Evolutionary conservation across 2,329 filamentous ascomycete genomes (phyloP).

Genomic region (Albifimbria verrucaria): DNA sequence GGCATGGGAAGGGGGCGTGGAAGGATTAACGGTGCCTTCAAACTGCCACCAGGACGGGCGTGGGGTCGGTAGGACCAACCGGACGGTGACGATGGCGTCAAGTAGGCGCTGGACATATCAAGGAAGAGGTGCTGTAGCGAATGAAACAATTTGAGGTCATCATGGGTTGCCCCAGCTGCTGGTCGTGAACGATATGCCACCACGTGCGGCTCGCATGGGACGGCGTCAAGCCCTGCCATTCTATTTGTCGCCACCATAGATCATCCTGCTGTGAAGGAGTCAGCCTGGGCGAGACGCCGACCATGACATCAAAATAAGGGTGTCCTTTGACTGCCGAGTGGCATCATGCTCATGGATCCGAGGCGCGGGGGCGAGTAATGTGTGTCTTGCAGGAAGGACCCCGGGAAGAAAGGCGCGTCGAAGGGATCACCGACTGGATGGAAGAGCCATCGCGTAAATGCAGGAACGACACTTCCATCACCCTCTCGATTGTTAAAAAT

Average conservation of each 20-base stretch:
- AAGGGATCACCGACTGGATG: not conserved
- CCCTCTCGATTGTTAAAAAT: not conserved
- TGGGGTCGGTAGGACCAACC: not conserved
- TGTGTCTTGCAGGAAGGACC: not conserved
- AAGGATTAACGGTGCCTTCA: not conserved
- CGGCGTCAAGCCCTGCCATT: slow-evolving; percentile 10
- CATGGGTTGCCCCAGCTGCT: too few species aligned
- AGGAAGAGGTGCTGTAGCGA: not conserved
- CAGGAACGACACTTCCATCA: not conserved
- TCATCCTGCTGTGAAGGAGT: not conserved
- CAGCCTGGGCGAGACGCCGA: slow-evolving; percentile 17
- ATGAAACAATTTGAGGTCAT: not conserved
- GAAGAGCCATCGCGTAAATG: not conserved
- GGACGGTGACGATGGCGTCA: not conserved
- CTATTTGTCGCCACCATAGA: slow-evolving; percentile 3
- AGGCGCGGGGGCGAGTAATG: not conserved
- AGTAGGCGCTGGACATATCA: not conserved
- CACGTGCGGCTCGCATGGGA: not conserved
- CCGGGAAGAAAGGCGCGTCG: not conserved
- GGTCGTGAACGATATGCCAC: too few species aligned
- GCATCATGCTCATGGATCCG: not conserved
- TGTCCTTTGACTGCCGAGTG: too few species aligned
- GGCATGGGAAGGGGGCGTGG: not conserved
- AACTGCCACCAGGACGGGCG: not conserved
- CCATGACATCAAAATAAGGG: not conserved